phyloP scores from a whole-genome alignment of 2,329 filamentous ascomycete genomes.

The Gaeumannomyces sp. region DNA sequence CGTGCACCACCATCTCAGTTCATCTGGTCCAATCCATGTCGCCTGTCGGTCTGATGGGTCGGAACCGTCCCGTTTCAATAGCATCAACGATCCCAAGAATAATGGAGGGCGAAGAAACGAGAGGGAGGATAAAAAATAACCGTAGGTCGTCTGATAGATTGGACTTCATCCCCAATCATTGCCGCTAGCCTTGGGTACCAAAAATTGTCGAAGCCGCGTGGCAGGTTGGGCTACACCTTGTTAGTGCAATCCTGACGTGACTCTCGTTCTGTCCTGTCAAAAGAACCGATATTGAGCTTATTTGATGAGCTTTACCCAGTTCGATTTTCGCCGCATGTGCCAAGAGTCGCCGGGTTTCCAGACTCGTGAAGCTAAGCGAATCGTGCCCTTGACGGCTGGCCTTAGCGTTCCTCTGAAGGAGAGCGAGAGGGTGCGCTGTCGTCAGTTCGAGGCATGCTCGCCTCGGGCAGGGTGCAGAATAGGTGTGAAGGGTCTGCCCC shows the following conservation, averaged over 20 bases:
- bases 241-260: neutral
- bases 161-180: too few relatives aligned
- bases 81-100: neutral
- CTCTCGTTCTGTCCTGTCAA: neutral
- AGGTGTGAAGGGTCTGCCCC: neutral
- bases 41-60: neutral
- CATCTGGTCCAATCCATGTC: neutral
- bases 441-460: neutral
- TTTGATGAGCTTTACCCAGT: neutral
- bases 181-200: neutral
- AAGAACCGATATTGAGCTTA: neutral
- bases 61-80: neutral
- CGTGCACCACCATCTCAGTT: neutral
- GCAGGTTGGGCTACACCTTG: too few relatives aligned
- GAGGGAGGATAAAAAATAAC: neutral
- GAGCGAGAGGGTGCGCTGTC: neutral
- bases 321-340: neutral
- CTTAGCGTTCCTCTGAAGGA: neutral
- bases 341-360: neutral
- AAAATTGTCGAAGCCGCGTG: neutral
- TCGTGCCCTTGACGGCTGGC: too few relatives aligned
- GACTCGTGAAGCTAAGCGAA: neutral
- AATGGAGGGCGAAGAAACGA: neutral
- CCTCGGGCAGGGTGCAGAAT: neutral
- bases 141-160: neutral